Base-by-base conservation (phyloP, 768 basidiomycete genomes). In the Kwoniella mangroviensis region DNA sequence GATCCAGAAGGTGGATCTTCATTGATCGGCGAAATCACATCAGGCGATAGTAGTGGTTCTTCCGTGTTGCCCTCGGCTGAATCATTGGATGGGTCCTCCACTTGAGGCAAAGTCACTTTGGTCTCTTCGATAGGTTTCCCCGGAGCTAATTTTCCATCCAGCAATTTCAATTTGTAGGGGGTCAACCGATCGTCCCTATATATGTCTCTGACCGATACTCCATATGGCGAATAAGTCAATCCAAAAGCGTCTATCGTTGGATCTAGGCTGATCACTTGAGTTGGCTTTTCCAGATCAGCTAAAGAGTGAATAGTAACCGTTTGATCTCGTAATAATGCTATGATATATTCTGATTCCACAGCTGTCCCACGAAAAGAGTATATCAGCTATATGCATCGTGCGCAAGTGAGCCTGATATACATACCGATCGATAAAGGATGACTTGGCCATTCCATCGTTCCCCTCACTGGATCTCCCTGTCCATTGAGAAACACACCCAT, bases 401-500 rank as follows among this genome's bases (percentile, higher is more conserved):
- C 34, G 15, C 24, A 26, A n/a, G 53, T 63, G 57, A 71, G 61
- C 65, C 52, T 5, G 13, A 24, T n/a, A 42, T 19, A 88, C 91
- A 78, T 77, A 94, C 93, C 89, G 45, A 93, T 84, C 21, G 89
- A 87, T 24, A 88, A 84, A 0, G 94, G 92, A 85, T 95, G 89
- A 60, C 85, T 87, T 2, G 89, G 86, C 92, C 93, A 97, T 79
- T 93, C 88, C 54, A 97, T 84, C 1, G 94, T 95, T 2, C 94
- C 94, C 56, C 94, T 87, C 9, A 93, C 90, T 4, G 95, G 93
- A 81, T 96, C 94, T 0, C 93, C 94, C 2, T 88, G 87, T 0
- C 89, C 88, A 15, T 88, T 92, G 73, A 98, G 86, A 75, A 98
- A 98, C 11, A 98, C 84, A 0, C 95, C 95, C 51, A 98, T 85